Evolutionary conservation across 805 yeast genomes (phyloP).

Genomic region (Candida cerambycidarum): DNA sequence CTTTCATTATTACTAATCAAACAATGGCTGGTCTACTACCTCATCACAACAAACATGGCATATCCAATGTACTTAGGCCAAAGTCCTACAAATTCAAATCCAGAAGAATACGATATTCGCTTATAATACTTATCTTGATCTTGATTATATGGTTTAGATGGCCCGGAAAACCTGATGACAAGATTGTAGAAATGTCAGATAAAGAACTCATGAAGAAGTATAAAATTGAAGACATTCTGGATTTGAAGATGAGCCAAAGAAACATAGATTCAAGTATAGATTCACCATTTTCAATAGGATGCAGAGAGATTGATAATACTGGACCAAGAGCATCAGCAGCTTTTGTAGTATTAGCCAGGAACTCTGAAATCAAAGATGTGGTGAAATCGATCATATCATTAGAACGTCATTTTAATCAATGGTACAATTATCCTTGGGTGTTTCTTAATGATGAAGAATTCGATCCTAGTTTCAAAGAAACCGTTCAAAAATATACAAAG

Average conservation of each 20-base stretch:
- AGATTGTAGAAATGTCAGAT: slow-evolving; percentile 3
- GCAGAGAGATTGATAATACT: slow-evolving; percentile 43
- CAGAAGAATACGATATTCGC: slow-evolving; percentile 2
- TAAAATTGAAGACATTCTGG: slow-evolving; percentile 3
- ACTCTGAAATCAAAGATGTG: slow-evolving; percentile 78
- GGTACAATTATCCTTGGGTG: slow-evolving; percentile 93
- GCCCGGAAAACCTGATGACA: neutral
- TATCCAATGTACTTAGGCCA: neutral
- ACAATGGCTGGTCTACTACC: no score
- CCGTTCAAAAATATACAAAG: slow-evolving; percentile 52
- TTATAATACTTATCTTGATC: neutral
- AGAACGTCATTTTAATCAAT: slow-evolving; percentile 88
- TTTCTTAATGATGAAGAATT: slow-evolving; percentile 83
- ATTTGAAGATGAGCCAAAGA: slow-evolving; percentile 11
- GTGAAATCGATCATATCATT: slow-evolving; percentile 67
- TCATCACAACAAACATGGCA: neutral
- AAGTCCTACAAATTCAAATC: neutral
- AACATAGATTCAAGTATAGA: slow-evolving; percentile 23
- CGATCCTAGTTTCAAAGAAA: slow-evolving; percentile 56
- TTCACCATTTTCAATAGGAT: slow-evolving; percentile 55
- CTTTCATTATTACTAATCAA: no score
- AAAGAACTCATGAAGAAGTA: slow-evolving; percentile 4
- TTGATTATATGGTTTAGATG: neutral
- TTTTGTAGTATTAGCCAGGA: slow-evolving; percentile 79
- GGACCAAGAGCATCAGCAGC: slow-evolving; percentile 73